Evolutionary conservation across 352 stramenopile genomes (phyloP).

Genomic region (Phytopythium aichiense): DNA sequence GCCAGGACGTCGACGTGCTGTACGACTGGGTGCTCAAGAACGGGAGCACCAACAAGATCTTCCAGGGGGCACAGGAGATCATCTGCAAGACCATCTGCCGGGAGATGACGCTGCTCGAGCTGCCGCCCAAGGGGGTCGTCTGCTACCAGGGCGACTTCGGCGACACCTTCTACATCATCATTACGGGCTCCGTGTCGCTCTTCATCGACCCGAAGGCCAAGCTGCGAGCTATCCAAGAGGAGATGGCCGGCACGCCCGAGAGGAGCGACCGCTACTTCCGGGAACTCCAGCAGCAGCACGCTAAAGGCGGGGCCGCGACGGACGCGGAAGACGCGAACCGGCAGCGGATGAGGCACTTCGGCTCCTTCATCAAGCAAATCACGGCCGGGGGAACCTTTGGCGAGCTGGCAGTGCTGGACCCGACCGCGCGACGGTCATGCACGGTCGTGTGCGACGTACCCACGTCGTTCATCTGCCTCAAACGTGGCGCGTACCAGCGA

Average conservation of each 20-base stretch:
- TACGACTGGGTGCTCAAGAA: slow-evolving; percentile 82
- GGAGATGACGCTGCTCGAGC: slow-evolving; percentile 79
- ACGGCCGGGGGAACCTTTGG: slow-evolving; percentile 69
- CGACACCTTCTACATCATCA: slow-evolving; percentile 79
- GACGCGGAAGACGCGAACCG: slow-evolving; percentile 19
- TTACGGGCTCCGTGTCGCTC: slow-evolving; percentile 67
- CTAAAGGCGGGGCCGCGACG: slow-evolving; percentile 4
- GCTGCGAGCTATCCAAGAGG: slow-evolving; percentile 16
- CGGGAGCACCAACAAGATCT: slow-evolving; percentile 79
- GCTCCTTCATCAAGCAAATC: slow-evolving; percentile 78
- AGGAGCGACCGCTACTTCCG: slow-evolving; percentile 6
- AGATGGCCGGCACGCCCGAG: slow-evolving; percentile 8
- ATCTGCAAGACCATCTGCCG: slow-evolving; percentile 87
- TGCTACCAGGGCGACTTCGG: slow-evolving; percentile 84
- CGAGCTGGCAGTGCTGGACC: slow-evolving; percentile 79
- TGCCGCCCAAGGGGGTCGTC: slow-evolving; percentile 54
- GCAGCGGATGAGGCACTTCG: slow-evolving; percentile 37
- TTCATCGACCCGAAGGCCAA: slow-evolving; percentile 68
- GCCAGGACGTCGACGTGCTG: slow-evolving; percentile 61
- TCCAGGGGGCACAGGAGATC: slow-evolving; percentile 78
- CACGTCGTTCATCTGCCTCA: slow-evolving; percentile 85
- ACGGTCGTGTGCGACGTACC: slow-evolving; percentile 66
- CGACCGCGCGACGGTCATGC: slow-evolving; percentile 61
- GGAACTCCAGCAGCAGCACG: slow-evolving; percentile 1
- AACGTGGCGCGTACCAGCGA: slow-evolving; percentile 76